Percentiles rank a stretch among this genome's conserved stretches.
phyloP scores from a whole-genome alignment of 1,284 basidiomycete genomes.

The Heterobasidion occidentale region DNA sequence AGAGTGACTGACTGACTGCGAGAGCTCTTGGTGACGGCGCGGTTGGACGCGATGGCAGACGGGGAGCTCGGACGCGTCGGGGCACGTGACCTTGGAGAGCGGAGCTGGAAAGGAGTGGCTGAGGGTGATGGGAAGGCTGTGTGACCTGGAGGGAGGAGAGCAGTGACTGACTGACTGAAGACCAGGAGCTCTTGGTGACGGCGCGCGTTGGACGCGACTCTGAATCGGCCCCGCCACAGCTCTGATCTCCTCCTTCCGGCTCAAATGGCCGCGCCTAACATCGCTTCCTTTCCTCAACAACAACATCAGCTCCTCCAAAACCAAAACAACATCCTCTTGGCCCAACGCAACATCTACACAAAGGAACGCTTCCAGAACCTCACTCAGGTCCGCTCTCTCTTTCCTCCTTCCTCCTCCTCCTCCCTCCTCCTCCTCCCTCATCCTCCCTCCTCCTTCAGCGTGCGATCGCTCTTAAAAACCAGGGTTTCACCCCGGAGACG shows the following conservation, averaged over 20 bases:
- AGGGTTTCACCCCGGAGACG: slow-evolving; percentile 27
- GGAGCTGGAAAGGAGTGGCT: background rate
- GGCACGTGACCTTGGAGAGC: slow-evolving; percentile 5
- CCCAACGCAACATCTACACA: slow-evolving; percentile 13
- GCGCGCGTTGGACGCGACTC: slow-evolving; percentile 14
- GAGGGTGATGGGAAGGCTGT: background rate
- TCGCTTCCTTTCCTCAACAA: slow-evolving; percentile 17
- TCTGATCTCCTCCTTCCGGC: slow-evolving; percentile 6
- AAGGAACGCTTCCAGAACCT: slow-evolving; percentile 19
- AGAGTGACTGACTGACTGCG: too few relatives aligned
- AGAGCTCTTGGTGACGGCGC: background rate
- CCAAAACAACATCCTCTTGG: slow-evolving; percentile 5
- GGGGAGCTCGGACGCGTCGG: too few relatives aligned
- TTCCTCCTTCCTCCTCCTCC: background rate
- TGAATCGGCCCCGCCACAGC: slow-evolving; percentile 7
- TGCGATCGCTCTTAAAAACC: slow-evolving; percentile 20
- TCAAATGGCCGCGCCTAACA: slow-evolving; percentile 22
- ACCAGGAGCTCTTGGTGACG: background rate
- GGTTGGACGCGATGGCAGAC: slow-evolving; percentile 17
- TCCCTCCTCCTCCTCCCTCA: background rate
- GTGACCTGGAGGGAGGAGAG: background rate
- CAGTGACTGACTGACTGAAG: too few relatives aligned
- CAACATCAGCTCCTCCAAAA: slow-evolving; percentile 13
- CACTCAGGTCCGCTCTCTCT: slow-evolving; percentile 15
- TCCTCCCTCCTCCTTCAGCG: slow-evolving; percentile 19